Base-by-base conservation (phyloP, 2,329 filamentous ascomycete species). In the Simplicillium sp. region DNA sequence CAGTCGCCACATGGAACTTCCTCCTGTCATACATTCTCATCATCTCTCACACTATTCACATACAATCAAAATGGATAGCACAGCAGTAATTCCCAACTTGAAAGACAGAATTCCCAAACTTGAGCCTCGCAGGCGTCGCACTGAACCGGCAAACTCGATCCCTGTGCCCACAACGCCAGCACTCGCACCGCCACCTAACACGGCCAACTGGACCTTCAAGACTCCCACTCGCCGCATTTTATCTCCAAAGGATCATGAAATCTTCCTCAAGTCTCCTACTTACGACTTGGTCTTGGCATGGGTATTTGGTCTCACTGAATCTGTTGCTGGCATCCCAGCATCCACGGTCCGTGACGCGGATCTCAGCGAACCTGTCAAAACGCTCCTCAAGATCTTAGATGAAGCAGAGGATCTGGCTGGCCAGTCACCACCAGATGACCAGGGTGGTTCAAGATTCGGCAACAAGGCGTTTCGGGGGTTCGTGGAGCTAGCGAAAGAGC, bases 391-490 rank as follows among this genome's bases (percentile, higher is more conserved):
- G 13, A 77, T 96, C 15, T 70, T 98, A 11, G 73, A 82, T 29
- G 73, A 81, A 40, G 77, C 84, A 8, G 80, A 87, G 40, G 60
- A 67, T 5, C 68, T 90, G 1, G 71, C 94, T 5, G 65, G 71
- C 12, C 65, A 73, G 39, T 81, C 83, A 39, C 92, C 92, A 1
- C 82, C 92, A 1, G 74, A 90, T 50, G 88, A 97, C 48, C 85
- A 89, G 36, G 83, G 80, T 25, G 88, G 88, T 36, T 95, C 88
- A 8, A 77, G 92, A 18, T 98, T 98, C 59, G 94, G 92, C 36
- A 98, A 98, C 64, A 89, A 88, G 50, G 79, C 84, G 2, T 98
- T 98, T 64, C 79, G 87, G 38, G 73, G 76, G 43, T 89, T 94
- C 54, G 73, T 96, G 42, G 84, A 87, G 57, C 75, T 77, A 36